Evolutionary conservation across 2,329 filamentous ascomycete species (phyloP).

Genomic region (Fusarium drepaniforme): DNA sequence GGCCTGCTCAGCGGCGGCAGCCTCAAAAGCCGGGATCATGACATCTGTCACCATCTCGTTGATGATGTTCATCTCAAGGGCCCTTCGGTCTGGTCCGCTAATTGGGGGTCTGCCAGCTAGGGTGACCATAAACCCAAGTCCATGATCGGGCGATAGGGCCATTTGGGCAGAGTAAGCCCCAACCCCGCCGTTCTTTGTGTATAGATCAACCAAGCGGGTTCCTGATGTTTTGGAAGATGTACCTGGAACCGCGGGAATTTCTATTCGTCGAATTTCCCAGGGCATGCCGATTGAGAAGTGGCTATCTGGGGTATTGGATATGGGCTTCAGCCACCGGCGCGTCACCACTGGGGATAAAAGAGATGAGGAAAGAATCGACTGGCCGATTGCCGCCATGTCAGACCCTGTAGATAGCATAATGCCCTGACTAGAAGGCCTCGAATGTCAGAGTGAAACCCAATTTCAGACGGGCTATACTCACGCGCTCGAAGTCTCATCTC

Average conservation of each 20-base stretch:
- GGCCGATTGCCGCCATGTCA: constrained; percentile 7
- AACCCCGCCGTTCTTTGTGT: constrained; percentile 12
- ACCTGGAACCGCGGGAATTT: background rate
- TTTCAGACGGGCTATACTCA: background rate
- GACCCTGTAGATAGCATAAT: constrained; percentile 18
- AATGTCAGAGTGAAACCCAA: no score
- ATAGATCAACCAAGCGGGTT: background rate
- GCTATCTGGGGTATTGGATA: constrained; percentile 2
- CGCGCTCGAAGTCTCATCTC: background rate
- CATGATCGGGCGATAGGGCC: constrained; percentile 8
- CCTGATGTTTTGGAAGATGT: background rate
- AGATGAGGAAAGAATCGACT: constrained; percentile 14
- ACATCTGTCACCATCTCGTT: background rate
- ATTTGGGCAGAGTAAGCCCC: constrained; percentile 1
- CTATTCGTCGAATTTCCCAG: constrained; percentile 19
- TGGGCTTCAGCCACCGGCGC: constrained; percentile 16
- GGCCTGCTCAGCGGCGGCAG: background rate
- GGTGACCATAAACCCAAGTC: constrained; percentile 1
- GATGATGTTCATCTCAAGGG: background rate
- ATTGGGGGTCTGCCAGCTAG: background rate
- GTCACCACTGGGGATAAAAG: background rate
- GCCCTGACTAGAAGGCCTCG: background rate
- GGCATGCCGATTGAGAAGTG: constrained; percentile 19
- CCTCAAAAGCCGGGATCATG: background rate
- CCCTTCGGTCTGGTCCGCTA: background rate